A percentile compares a stretch with the other conserved stretches of the same genome.
Conservation (phyloP, 78 protist species). For the Protostelium mycophagum region DNA sequence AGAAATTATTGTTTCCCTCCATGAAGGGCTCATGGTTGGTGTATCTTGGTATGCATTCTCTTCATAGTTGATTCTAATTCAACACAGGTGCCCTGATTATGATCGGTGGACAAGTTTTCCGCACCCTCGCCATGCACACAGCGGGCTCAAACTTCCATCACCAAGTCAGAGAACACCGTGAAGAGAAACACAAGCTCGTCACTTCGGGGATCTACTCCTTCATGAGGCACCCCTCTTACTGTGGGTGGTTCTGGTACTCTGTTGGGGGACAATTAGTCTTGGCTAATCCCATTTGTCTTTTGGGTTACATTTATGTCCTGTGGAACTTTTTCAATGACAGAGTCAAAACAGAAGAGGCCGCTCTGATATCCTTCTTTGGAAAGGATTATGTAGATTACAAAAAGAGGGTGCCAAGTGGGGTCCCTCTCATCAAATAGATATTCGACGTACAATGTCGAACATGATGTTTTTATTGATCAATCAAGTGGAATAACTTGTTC, state of each 20-base stretch:
- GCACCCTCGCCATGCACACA: conserved; percentile 70
- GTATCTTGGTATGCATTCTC: background rate
- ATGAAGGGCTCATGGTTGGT: conserved; percentile 17
- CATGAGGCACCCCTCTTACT: conserved; percentile 85
- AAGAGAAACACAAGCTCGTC: conserved; percentile 45
- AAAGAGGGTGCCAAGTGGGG: conserved; percentile 29
- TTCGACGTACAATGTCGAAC: too few relatives aligned
- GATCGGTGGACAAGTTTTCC: conserved; percentile 44
- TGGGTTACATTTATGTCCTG: conserved; percentile 49
- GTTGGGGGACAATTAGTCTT: conserved; percentile 78
- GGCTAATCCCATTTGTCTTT: conserved; percentile 67
- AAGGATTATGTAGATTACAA: conserved; percentile 36
- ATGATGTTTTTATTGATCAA: too few relatives aligned
- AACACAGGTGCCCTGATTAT: background rate
- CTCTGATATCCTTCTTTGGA: conserved; percentile 57
- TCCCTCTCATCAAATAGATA: conserved; percentile 65
- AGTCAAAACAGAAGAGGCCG: conserved; percentile 72
- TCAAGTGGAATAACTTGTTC: too few relatives aligned
- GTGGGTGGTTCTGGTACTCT: conserved; percentile 82
- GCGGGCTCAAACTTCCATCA: conserved; percentile 78
- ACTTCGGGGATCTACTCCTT: conserved; percentile 64
- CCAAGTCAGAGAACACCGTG: conserved; percentile 15
- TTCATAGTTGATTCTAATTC: background rate
- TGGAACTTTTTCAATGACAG: conserved; percentile 71
- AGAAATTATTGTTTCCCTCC: conserved; percentile 42